Percentiles rank a stretch among this genome's conserved stretches.
phyloP scores from a whole-genome alignment of 768 basidiomycete species.

The Pisolithus orientalis region DNA sequence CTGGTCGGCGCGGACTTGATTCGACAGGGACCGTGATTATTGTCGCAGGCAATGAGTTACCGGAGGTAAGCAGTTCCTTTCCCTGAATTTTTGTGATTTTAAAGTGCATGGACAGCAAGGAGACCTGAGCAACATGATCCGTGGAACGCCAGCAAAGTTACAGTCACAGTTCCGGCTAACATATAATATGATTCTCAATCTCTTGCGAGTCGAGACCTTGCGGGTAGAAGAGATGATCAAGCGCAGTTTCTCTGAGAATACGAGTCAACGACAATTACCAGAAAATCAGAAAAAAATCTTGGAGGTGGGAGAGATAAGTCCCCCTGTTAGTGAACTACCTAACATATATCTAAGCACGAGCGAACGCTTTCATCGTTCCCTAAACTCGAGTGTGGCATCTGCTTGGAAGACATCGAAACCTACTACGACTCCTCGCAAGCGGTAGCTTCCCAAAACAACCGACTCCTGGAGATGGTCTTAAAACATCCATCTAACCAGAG shows the following conservation, averaged over 20 bases:
- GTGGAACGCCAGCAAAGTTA: slow-evolving; percentile 88
- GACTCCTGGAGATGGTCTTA: slow-evolving; percentile 54
- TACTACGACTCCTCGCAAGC: slow-evolving; percentile 70
- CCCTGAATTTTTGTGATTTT: not conserved
- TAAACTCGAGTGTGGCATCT: slow-evolving; percentile 63
- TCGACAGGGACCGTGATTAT: slow-evolving; percentile 95
- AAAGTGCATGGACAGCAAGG: slow-evolving; percentile 45
- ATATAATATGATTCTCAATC: slow-evolving; percentile 98
- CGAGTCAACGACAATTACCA: slow-evolving; percentile 85
- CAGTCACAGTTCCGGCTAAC: slow-evolving; percentile 96
- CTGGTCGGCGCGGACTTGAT: slow-evolving; percentile 93
- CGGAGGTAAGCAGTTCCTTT: slow-evolving; percentile 55
- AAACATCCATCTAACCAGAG: slow-evolving; percentile 61
- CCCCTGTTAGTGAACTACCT: slow-evolving; percentile 4
- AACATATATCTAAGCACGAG: slow-evolving; percentile 51
- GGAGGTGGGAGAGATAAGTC: slow-evolving; percentile 47
- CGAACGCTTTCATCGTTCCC: slow-evolving; percentile 54
- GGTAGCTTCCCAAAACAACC: slow-evolving; percentile 56
- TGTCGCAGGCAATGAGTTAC: slow-evolving; percentile 73
- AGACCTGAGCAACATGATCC: slow-evolving; percentile 81
- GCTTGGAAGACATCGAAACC: slow-evolving; percentile 62
- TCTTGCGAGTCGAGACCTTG: slow-evolving; percentile 92
- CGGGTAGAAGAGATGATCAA: slow-evolving; percentile 99
- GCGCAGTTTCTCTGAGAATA: slow-evolving; percentile 96
- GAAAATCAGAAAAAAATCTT: slow-evolving; percentile 86